phyloP scores from a whole-genome alignment of 1,284 basidiomycete genomes.

The Malassezia equina region DNA sequence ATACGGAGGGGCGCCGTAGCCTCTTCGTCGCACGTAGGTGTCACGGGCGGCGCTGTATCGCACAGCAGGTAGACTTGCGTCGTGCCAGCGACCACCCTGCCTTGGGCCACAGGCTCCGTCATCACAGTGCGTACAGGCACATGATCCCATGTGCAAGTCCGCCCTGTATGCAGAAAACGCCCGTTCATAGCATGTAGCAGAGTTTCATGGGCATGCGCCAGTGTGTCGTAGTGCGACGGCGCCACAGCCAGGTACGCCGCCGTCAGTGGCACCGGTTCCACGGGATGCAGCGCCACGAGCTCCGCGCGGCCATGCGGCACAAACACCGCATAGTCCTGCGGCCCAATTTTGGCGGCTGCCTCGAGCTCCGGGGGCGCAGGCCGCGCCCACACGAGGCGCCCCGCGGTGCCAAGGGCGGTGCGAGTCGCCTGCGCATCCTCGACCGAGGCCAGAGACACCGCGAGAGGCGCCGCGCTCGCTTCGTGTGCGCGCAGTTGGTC shows the following conservation, averaged over 20 bases:
- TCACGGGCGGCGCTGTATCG: neutral
- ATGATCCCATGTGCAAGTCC: slow-evolving; percentile 13
- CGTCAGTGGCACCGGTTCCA: slow-evolving; percentile 20
- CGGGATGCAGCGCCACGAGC: slow-evolving; percentile 3
- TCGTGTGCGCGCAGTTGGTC: slow-evolving; percentile 3
- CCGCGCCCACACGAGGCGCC: slow-evolving; percentile 9
- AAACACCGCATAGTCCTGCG: slow-evolving; percentile 1
- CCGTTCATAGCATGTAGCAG: slow-evolving; percentile 20
- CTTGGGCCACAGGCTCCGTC: slow-evolving; percentile 39
- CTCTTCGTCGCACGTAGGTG: neutral
- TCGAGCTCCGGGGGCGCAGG: slow-evolving; percentile 10
- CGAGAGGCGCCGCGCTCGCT: neutral
- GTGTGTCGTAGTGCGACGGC: slow-evolving; percentile 18
- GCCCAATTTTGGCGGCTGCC: neutral
- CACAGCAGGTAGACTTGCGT: slow-evolving; percentile 25
- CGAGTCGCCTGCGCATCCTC: neutral
- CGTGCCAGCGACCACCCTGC: slow-evolving; percentile 20
- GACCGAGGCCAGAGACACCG: slow-evolving; percentile 1
- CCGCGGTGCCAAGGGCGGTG: slow-evolving; percentile 2
- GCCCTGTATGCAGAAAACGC: slow-evolving; percentile 27
- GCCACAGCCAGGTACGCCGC: slow-evolving; percentile 27
- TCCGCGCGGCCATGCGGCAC: neutral
- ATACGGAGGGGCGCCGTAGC: slow-evolving; percentile 16
- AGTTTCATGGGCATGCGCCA: slow-evolving; percentile 16
- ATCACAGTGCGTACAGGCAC: slow-evolving; percentile 16